A percentile compares a stretch with the other conserved stretches of the same genome.
phyloP scores from a whole-genome alignment of 352 stramenopile species.

The Pythium phragmitis region DNA sequence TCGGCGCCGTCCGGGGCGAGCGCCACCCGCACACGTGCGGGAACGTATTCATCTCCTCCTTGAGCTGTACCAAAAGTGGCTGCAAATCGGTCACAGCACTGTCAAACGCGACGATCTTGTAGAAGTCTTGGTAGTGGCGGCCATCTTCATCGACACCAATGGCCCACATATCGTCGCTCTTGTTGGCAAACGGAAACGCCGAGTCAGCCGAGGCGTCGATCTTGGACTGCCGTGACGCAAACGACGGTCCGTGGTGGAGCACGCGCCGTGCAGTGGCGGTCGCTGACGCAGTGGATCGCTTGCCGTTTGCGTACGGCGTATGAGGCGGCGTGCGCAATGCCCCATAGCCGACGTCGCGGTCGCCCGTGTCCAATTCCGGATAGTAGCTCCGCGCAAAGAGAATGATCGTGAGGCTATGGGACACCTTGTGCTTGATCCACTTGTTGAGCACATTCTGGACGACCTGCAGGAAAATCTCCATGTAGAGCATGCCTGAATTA shows the following conservation, averaged over 20 bases:
- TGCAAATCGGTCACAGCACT: conserved; percentile 68
- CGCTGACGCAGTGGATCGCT: neutral
- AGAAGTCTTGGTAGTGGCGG: conserved; percentile 83
- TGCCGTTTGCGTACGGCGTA: conserved; percentile 2
- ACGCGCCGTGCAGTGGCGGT: neutral
- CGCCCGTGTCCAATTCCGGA: conserved; percentile 56
- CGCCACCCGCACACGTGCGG: conserved; percentile 67
- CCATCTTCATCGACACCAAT: conserved; percentile 77
- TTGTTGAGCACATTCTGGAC: conserved; percentile 83
- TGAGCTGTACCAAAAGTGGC: conserved; percentile 66
- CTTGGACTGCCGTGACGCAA: neutral
- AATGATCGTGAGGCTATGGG: conserved; percentile 91
- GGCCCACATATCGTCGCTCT: conserved; percentile 53
- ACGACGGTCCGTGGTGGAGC: conserved; percentile 10
- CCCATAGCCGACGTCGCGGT: conserved; percentile 31
- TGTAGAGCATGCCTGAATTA: conserved; percentile 87
- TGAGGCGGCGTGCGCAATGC: conserved; percentile 28
- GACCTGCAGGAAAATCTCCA: conserved; percentile 88
- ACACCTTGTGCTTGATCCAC: conserved; percentile 91
- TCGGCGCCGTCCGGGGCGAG: conserved; percentile 28
- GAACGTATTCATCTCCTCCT: conserved; percentile 78
- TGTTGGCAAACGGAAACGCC: conserved; percentile 61
- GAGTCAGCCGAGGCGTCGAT: conserved; percentile 34
- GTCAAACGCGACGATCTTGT: conserved; percentile 83
- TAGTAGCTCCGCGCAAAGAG: conserved; percentile 92